Conservation (phyloP, 495 filamentous ascomycete species). For the Neurospora hispaniola region DNA sequence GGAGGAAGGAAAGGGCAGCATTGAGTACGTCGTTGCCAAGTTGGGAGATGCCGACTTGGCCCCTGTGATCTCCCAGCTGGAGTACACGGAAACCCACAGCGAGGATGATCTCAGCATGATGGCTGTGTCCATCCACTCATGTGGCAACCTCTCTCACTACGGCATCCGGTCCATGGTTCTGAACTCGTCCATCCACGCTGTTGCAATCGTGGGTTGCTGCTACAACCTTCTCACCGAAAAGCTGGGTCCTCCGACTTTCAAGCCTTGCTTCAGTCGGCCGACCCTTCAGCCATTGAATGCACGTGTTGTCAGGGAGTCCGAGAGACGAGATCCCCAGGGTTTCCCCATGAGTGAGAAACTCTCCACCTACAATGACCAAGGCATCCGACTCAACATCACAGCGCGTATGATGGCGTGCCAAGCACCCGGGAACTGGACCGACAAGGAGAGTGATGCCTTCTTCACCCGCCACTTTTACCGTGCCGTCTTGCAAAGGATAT, state of each 20-base stretch:
- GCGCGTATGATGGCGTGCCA: constrained; percentile 95
- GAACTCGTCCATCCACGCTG: constrained; percentile 73
- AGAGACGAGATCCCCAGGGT: constrained; percentile 68
- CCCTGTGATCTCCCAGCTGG: constrained; percentile 38
- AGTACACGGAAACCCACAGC: constrained; percentile 18
- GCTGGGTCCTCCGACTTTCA: constrained; percentile 75
- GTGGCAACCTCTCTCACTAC: constrained; percentile 93
- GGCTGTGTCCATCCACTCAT: constrained; percentile 92
- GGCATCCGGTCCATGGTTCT: constrained; percentile 74
- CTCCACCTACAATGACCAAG: constrained; percentile 47
- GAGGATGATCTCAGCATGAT: constrained; percentile 48
- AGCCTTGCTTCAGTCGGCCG: constrained; percentile 54
- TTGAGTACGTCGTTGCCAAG: constrained; percentile 54
- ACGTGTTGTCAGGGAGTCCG: constrained; percentile 36
- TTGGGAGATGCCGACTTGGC: constrained; percentile 51
- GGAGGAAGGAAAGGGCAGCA: constrained; percentile 50
- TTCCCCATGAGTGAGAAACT: constrained; percentile 82
- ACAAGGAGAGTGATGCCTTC: constrained; percentile 67
- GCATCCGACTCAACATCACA: constrained; percentile 84
- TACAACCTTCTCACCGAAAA: constrained; percentile 93
- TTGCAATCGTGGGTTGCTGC: constrained; percentile 94
- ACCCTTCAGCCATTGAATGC: constrained; percentile 50
- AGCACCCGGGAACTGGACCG: constrained; percentile 85
- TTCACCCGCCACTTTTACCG: constrained; percentile 93
- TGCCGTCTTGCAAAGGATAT: constrained; percentile 78